Evolutionary conservation across 2,329 filamentous ascomycete species (phyloP), one percentile per base, ranked within the genome.

Genomic region (Chaetomiaceae sp.): DNA sequence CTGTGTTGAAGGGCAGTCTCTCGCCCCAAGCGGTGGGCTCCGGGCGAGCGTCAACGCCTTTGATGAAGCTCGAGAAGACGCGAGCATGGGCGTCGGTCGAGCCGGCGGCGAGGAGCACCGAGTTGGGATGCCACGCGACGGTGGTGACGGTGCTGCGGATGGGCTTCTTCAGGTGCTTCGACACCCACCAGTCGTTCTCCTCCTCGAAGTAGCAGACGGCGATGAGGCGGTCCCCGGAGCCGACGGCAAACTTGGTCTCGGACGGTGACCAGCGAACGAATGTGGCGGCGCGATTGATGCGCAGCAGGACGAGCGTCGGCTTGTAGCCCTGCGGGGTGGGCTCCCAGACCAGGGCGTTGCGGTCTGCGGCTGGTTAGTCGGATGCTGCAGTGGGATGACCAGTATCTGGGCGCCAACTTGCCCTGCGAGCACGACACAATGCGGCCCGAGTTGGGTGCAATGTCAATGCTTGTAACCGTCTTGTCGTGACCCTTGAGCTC

Each of bases 171-270:
- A 98, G 72, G 70, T 98, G 93, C 76, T 98, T 98, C 30, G 90
- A 96, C 34, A 98, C 91, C 93, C 93, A 98, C 93, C 93, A 98
- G 73, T 98, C 90, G 69, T 98, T 96, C 69, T 98, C 93, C 66
- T 95, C 88, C 64, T 98, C 93, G 60, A 98, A 98, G 73, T 97
- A 97, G 76, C 93, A 98, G 58, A 97, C 79, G 33, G 93, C 89
- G 60, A 98, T 95, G 55, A 95, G 86, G 54, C 93, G 84, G 58
- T 95, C 93, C 52, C 93, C 93, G 22, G 90, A 96, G 50, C 93
- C 93, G 20, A 97, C 93, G 44, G 93, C 93, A 66, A 98, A 98
- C 70, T 98, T 98, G 65, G 83, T 86, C 75, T 98, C 93, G 18
- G 86, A 91, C 3, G 93, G 93, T 18, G 89, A 94, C 93, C 93